Conservation (phyloP, 441 rosid species). For the Francoa sonchifolia region DNA sequence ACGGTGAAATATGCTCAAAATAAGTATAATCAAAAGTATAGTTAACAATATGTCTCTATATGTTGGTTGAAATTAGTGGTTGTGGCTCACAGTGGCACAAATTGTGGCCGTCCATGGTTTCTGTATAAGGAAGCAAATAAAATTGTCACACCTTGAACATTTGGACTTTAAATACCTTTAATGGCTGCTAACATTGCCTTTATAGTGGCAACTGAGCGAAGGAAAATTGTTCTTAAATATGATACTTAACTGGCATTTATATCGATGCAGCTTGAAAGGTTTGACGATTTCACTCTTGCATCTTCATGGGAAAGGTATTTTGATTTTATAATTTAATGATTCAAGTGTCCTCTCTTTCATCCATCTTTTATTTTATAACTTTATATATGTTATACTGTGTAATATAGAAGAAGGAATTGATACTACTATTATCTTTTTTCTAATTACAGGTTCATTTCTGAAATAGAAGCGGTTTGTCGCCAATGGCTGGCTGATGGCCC, state of each 20-base stretch:
- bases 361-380: not conserved
- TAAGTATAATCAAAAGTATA: too few relatives aligned
- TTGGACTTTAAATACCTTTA: too few relatives aligned
- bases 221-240: not conserved
- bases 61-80: too few relatives aligned
- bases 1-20: too few relatives aligned
- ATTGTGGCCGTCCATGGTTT: too few relatives aligned
- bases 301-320: conserved; percentile 97
- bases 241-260: not conserved
- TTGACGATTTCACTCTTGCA: conserved; percentile 92
- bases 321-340: conserved; percentile 4
- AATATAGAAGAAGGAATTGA: conserved; percentile 7
- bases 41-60: too few relatives aligned
- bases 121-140: too few relatives aligned
- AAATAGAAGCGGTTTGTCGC: conserved; percentile 87
- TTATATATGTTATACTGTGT: not conserved
- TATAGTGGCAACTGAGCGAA: too few relatives aligned
- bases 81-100: too few relatives aligned
- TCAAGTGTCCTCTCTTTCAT: too few relatives aligned
- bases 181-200: not conserved
- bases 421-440: not conserved
- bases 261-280: conserved; percentile 55
- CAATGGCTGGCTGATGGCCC: conserved; percentile 93
- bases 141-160: too few relatives aligned
- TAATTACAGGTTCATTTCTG: conserved; percentile 73